Evolutionary conservation across 768 basidiomycete genomes (phyloP), one percentile per base, ranked within the genome.

Genomic region (Botryobasidium botryosum): DNA sequence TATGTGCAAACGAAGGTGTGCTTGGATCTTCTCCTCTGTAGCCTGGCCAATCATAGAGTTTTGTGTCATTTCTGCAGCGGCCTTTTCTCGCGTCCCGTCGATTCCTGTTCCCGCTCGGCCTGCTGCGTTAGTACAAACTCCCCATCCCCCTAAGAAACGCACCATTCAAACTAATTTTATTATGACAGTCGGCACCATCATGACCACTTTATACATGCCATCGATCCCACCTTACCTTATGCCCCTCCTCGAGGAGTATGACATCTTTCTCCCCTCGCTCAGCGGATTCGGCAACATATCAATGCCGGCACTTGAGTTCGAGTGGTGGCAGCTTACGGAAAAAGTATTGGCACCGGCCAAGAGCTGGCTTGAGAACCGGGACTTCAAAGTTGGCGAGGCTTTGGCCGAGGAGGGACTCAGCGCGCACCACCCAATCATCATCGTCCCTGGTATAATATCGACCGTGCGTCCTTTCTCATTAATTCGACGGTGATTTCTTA

Each of bases 391-490:
- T 3, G 84, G 83, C 28, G 50, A 56, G 27, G 47, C 53, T 15
- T 39, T 61, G 23, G 36, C 51, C 7, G 52, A 43, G 25, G 41
- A 54, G 24, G 61, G 58, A 4, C 40, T 60, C 35, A 65, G 62
- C 43, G 85, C 84, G 5, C 61, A 77, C 44, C 68, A 83, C 57
- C 88, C 90, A 1, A 72, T 91, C 10, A 68, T 92, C 2, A 64
- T 94, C n/a, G 71, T 91, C 21, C 88, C 90, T 4, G 88, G 88
- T 1, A 79, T 92, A 41, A 76, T 91, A 29, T 88, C 85, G 1
- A 91, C 88, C 1, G 83, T 81, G 49, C 43, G 73, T 59, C 13
- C 24, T 13, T 42, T n/a, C 39, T 27, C 20, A n/a, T 21, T 38
- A 44, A 20, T 37, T n/a, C 39, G 24, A 2, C 24, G 20, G 31